phyloP scores from a whole-genome alignment of 805 yeast species.

The Alloascoidea africana region DNA sequence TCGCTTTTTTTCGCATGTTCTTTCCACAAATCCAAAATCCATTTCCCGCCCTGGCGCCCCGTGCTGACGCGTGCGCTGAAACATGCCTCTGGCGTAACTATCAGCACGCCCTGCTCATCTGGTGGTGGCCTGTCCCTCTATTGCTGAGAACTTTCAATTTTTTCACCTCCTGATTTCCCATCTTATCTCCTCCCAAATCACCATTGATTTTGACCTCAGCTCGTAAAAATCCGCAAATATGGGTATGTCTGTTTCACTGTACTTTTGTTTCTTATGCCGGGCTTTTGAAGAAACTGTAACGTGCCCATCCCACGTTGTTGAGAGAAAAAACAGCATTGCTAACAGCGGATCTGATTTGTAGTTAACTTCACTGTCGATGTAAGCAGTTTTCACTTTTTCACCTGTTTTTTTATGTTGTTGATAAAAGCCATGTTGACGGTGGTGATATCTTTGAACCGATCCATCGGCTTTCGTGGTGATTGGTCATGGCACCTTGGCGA shows the following conservation, averaged over 20 bases:
- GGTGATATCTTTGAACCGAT: neutral
- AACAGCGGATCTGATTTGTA: conserved; percentile 2
- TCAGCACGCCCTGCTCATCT: too few species aligned
- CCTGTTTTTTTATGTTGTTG: neutral
- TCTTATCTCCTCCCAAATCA: neutral
- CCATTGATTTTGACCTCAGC: neutral
- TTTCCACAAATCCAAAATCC: too few species aligned
- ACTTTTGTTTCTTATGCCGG: neutral
- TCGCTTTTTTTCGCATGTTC: too few species aligned
- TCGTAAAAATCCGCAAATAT: neutral
- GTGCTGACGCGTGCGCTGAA: too few species aligned
- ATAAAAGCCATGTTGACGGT: neutral
- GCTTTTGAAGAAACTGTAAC: neutral
- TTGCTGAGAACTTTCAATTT: too few species aligned
- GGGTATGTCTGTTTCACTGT: neutral
- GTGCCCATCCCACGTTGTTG: neutral
- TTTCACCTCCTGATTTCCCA: too few species aligned
- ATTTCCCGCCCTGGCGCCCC: too few species aligned
- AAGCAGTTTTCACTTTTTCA: conserved; percentile 4
- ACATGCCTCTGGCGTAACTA: too few species aligned
- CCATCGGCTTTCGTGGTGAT: neutral
- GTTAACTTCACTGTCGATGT: conserved; percentile 15
- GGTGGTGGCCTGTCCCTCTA: too few species aligned
- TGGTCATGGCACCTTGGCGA: too few species aligned
- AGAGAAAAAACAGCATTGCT: neutral